phyloP scores from a whole-genome alignment of 306 rosid genomes.

The Cucumis hystrix region DNA sequence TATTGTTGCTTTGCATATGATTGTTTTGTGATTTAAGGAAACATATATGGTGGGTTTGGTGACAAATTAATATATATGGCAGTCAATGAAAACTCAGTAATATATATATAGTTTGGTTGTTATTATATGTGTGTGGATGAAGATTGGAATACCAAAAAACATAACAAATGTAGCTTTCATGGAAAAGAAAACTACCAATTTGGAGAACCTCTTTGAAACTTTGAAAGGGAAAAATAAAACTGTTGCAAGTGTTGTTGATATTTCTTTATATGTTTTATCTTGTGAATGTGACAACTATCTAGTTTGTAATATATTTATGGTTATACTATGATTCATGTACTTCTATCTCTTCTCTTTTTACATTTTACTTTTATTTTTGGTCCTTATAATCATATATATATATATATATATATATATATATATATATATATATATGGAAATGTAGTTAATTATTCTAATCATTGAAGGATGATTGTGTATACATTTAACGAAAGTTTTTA shows the following conservation, averaged over 20 bases:
- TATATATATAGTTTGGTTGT: neutral
- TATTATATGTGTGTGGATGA: neutral
- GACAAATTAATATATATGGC: neutral
- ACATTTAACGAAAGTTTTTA: too few species aligned
- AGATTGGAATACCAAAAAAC: neutral
- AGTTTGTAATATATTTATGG: neutral
- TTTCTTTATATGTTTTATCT: neutral
- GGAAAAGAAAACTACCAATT: neutral
- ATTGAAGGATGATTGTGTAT: neutral
- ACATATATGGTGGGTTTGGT: constrained; percentile 12
- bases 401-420: too few species aligned
- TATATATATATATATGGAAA: too few species aligned
- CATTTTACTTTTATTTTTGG: neutral
- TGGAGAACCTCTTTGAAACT: neutral
- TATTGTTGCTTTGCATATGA: constrained; percentile 45
- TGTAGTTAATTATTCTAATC: neutral
- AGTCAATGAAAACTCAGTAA: neutral
- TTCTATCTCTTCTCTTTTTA: neutral
- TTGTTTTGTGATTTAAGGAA: constrained; percentile 39
- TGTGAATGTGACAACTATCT: neutral
- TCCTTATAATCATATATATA: too few species aligned
- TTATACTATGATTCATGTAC: neutral
- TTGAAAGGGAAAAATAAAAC: neutral
- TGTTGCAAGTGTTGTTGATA: neutral
- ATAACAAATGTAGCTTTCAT: constrained; percentile 1